A percentile compares a stretch with the other conserved stretches of the same genome.
phyloP scores from a whole-genome alignment of 1,284 basidiomycete species.

The Rhizoctonia solani region DNA sequence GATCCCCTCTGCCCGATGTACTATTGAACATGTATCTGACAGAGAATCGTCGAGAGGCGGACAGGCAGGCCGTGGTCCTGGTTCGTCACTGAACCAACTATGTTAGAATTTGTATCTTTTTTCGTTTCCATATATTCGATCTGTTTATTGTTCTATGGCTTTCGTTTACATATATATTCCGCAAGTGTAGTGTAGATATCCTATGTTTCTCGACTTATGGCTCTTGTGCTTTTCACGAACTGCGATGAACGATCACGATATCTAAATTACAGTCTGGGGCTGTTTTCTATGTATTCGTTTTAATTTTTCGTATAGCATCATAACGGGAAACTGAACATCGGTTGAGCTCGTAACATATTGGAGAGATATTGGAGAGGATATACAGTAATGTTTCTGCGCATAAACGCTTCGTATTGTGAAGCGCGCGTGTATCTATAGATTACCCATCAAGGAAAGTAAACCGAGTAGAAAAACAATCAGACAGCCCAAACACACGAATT shows the following conservation, averaged over 20 bases:
- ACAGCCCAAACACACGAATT: no score
- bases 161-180: background rate
- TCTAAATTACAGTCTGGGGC: background rate
- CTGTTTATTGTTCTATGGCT: conserved; percentile 3
- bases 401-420: background rate
- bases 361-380: background rate
- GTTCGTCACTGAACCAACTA: background rate
- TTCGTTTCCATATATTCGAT: conserved; percentile 19
- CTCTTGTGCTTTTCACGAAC: no score
- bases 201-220: background rate
- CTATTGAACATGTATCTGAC: conserved; percentile 20
- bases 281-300: no score
- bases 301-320: background rate
- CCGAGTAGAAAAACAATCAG: background rate
- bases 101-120: background rate
- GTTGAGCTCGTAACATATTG: background rate
- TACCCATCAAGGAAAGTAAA: background rate
- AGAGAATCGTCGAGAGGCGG: conserved; percentile 7
- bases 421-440: conserved; percentile 28
- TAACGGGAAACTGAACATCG: background rate
- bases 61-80: background rate
- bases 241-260: background rate
- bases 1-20: background rate
- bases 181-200: no score
- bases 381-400: conserved; percentile 13